These are phyloP conservation scores for Mrakia blollopis DNA, from an alignment of 768 basidiomycete species.

Conservation along the genomic window DNA sequence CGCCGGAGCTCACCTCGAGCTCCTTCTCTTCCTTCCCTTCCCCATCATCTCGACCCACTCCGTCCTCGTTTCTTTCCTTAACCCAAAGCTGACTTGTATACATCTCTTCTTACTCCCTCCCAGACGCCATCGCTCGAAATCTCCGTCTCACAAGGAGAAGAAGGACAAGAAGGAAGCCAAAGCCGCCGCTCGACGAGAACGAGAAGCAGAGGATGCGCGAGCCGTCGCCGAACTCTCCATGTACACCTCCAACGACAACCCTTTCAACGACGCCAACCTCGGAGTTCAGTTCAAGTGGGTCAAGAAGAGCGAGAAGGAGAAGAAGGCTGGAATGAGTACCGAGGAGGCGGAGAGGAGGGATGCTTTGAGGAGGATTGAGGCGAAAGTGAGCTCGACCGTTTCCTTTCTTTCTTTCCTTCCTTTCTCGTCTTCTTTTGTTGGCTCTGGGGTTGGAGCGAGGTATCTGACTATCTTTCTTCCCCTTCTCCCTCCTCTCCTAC, in stretches of 20 bases:
- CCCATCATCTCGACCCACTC: background rate
- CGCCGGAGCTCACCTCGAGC: constrained; percentile 47
- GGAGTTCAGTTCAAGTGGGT: constrained; percentile 97
- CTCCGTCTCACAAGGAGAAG: constrained; percentile 62
- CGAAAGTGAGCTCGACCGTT: constrained; percentile 51
- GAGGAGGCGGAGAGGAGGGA: constrained; percentile 77
- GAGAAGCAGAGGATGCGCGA: constrained; percentile 68
- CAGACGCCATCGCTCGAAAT: constrained; percentile 31
- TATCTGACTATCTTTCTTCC: background rate
- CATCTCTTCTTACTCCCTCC: background rate
- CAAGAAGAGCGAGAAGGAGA: constrained; percentile 96
- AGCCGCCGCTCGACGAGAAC: constrained; percentile 43
- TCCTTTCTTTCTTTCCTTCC: background rate
- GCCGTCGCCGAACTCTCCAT: constrained; percentile 84
- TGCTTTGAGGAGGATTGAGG: constrained; percentile 73
- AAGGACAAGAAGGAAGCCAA: constrained; percentile 89
- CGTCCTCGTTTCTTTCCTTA: background rate
- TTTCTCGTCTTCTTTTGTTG: background rate
- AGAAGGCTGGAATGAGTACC: constrained; percentile 72
- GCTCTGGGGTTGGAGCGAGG: background rate
- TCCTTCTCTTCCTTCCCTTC: background rate
- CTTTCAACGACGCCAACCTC: constrained; percentile 95
- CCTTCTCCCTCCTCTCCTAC: background rate
- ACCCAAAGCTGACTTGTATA: background rate
- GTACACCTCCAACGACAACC: constrained; percentile 94